phyloP scores from a whole-genome alignment of 345 rosid species.

The Draba incana region DNA sequence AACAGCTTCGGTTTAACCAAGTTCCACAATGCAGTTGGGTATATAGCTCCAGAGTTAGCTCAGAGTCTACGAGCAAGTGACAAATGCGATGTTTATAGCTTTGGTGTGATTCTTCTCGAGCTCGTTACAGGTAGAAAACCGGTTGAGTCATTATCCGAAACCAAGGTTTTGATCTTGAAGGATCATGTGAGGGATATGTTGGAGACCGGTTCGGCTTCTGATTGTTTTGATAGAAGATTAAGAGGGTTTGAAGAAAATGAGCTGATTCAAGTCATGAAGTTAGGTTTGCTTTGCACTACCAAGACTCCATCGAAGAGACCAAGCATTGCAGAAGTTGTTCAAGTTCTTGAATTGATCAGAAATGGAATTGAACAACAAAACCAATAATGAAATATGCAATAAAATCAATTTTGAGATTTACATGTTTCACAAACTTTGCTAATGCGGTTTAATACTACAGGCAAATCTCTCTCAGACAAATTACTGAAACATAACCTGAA shows the following conservation, averaged over 20 bases:
- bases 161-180: constrained; percentile 71
- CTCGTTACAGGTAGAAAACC: constrained; percentile 91
- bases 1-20: constrained; percentile 71
- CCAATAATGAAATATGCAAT: constrained; percentile 35
- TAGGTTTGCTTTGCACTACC: constrained; percentile 82
- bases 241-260: constrained; percentile 85
- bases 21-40: constrained; percentile 90
- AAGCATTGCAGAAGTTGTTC: constrained; percentile 96
- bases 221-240: constrained; percentile 77
- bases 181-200: constrained; percentile 77
- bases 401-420: constrained; percentile 62
- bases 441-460: constrained; percentile 65
- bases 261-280: constrained; percentile 88
- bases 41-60: constrained; percentile 94
- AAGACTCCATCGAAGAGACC: constrained; percentile 82
- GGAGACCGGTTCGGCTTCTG: constrained; percentile 81
- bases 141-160: constrained; percentile 64
- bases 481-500: constrained; percentile 72
- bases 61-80: constrained; percentile 69
- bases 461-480: constrained; percentile 66
- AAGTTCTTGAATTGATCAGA: constrained; percentile 93
- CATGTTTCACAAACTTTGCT: constrained; percentile 60
- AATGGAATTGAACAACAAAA: constrained; percentile 48
- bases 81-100: constrained; percentile 91
- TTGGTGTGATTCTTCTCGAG: constrained; percentile 90